These are phyloP conservation scores for Alternaria ventricosa DNA, from an alignment of 2,329 filamentous ascomycete genomes.

Conservation along the genomic window DNA sequence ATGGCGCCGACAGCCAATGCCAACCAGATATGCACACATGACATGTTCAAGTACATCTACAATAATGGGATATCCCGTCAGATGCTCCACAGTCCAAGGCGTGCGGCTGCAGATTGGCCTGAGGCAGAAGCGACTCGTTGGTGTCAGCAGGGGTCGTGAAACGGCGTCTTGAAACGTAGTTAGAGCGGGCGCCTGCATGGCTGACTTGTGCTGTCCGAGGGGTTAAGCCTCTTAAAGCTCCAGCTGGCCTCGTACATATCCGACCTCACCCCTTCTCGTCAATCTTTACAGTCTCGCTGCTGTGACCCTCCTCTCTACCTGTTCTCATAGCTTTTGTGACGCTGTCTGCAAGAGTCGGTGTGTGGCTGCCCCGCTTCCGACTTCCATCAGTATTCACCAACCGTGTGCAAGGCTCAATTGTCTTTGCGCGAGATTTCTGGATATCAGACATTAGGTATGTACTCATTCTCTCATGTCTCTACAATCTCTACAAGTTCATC, in stretches of 20 bases:
- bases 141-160: constrained; percentile 47
- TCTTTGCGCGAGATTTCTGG: not conserved
- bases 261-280: constrained; percentile 29
- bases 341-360: constrained; percentile 1
- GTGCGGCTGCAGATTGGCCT: constrained; percentile 18
- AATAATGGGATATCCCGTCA: not conserved
- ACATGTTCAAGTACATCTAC: not conserved
- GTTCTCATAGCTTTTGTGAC: constrained; percentile 6
- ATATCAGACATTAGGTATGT: constrained; percentile 6
- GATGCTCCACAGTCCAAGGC: not conserved
- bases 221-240: constrained; percentile 26
- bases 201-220: constrained; percentile 32
- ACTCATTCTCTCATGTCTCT: not conserved
- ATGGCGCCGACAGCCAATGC: not conserved
- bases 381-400: not conserved
- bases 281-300: constrained; percentile 8
- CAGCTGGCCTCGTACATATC: constrained; percentile 25
- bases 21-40: not conserved
- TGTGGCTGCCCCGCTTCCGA: constrained; percentile 10
- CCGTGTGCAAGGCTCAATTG: not conserved
- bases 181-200: constrained; percentile 42
- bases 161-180: constrained; percentile 44
- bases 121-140: constrained; percentile 28
- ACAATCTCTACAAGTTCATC: not conserved
- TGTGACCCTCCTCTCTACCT: constrained; percentile 2